Evolutionary conservation across 2,329 filamentous ascomycete genomes (phyloP).

Genomic region (Neobulgaria alba): DNA sequence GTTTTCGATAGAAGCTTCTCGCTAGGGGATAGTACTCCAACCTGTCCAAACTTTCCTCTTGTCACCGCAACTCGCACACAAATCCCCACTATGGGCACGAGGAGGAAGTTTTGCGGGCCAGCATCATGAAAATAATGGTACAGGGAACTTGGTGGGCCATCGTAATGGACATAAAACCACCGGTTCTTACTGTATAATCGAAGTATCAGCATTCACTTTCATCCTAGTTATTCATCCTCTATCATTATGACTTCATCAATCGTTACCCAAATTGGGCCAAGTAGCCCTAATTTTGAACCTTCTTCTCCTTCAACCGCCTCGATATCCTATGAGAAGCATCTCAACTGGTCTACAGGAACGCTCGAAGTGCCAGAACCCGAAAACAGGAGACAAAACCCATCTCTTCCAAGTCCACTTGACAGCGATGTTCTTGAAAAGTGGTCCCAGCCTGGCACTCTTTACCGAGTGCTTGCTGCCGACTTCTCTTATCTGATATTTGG

Average conservation of each 20-base stretch:
- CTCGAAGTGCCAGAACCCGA: background rate
- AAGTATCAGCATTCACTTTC: background rate
- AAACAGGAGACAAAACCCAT: background rate
- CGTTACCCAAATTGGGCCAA: background rate
- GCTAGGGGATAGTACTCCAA: too few relatives aligned
- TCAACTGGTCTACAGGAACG: background rate
- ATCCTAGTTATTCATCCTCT: background rate
- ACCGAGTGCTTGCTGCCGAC: constrained; percentile 49
- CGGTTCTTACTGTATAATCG: too few relatives aligned
- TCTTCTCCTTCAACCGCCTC: background rate
- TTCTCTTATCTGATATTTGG: constrained; percentile 58
- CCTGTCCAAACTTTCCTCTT: too few relatives aligned
- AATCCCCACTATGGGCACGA: too few relatives aligned
- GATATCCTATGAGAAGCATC: background rate
- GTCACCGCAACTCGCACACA: too few relatives aligned
- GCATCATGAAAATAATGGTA: too few relatives aligned
- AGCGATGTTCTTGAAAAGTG: constrained; percentile 52
- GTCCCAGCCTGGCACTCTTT: constrained; percentile 47
- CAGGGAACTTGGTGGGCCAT: too few relatives aligned
- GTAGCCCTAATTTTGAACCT: background rate
- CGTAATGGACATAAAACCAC: too few relatives aligned
- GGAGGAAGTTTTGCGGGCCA: too few relatives aligned
- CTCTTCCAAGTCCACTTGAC: constrained; percentile 11
- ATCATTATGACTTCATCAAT: background rate
- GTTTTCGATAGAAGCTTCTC: too few relatives aligned